Evolutionary conservation across 108 stramenopile species (phyloP), one percentile per base, ranked within the genome.

Genomic region (Nitzschia sp.): DNA sequence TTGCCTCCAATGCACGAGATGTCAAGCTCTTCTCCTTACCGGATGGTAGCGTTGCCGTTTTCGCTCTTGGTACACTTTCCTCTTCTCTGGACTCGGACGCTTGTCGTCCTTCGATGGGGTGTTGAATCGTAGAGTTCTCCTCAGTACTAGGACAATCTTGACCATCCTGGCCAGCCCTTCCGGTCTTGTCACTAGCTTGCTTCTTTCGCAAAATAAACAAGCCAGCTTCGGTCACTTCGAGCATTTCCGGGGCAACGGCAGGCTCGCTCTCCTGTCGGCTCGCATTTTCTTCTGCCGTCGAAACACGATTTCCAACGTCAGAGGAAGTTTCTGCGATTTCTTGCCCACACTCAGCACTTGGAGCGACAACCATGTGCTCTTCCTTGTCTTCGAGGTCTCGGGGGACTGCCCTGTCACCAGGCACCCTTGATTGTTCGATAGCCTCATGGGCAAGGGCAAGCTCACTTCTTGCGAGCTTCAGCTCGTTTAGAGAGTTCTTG

Each of bases 151-250:
- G 10, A 7, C 34, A 58, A 58, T 58, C 57, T 19, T 48, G n/a
- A 17, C 39, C 29, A 25, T 58, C 26, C 38, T 58, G 34, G 19
- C 11, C 37, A 15, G 39, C 2, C 3, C 3, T 17, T 17, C 17
- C 46, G 3, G 46, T 15, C 5, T 5, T 3, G n/a, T 48, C 46
- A 15, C 17, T 48, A 3, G 46, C 46, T 48, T 22, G 57, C 11
- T 37, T 11, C 15, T 77, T 66, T 50, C 65, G 62, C 19, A 54
- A 46, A 37, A 84, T 77, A 69, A 84, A 73, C 7, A 84, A 39
- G 22, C 68, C 51, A 11, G 84, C 78, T 60, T 90, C 87, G 44
- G 80, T 72, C 57, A 87, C 85, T 6, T 61, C 69, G 40, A 93
- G 71, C 57, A 87, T 83, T n/a, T 69, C 82, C 61, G 78, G 79